phyloP scores from a whole-genome alignment of 768 basidiomycete genomes.

The Pholiota conissans region DNA sequence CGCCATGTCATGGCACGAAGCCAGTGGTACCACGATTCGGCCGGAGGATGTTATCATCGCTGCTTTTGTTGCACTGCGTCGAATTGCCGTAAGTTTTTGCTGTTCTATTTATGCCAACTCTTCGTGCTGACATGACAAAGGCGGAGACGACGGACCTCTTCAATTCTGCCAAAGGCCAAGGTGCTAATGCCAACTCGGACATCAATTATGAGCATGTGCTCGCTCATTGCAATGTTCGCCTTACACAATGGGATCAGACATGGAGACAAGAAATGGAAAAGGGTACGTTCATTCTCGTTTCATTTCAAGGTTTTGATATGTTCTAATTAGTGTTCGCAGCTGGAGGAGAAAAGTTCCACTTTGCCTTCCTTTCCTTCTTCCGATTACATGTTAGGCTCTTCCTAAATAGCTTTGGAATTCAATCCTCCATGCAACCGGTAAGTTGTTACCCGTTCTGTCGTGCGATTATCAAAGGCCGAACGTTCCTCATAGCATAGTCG shows the following conservation, averaged over 20 bases:
- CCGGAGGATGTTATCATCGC: constrained; percentile 83
- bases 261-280: constrained; percentile 77
- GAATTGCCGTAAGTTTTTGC: constrained; percentile 63
- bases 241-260: constrained; percentile 68
- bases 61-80: constrained; percentile 74
- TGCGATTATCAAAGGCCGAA: constrained; percentile 5
- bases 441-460: constrained; percentile 20
- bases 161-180: constrained; percentile 46
- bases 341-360: constrained; percentile 73
- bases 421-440: constrained; percentile 58
- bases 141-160: constrained; percentile 81
- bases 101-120: constrained; percentile 2
- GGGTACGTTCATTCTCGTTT: constrained; percentile 39
- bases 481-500: constrained; percentile 46
- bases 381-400: constrained; percentile 78
- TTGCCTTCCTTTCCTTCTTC: constrained; percentile 74
- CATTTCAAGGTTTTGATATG: not conserved
- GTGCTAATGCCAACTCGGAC: constrained; percentile 51
- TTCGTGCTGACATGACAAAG: constrained; percentile 31
- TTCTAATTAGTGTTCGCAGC: constrained; percentile 39
- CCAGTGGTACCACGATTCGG: constrained; percentile 49
- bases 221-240: constrained; percentile 67
- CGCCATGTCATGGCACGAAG: constrained; percentile 70
- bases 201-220: constrained; percentile 75
- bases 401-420: constrained; percentile 82